Base-by-base conservation (phyloP, 2,329 filamentous ascomycete genomes). In the Phyllachora maydis region DNA sequence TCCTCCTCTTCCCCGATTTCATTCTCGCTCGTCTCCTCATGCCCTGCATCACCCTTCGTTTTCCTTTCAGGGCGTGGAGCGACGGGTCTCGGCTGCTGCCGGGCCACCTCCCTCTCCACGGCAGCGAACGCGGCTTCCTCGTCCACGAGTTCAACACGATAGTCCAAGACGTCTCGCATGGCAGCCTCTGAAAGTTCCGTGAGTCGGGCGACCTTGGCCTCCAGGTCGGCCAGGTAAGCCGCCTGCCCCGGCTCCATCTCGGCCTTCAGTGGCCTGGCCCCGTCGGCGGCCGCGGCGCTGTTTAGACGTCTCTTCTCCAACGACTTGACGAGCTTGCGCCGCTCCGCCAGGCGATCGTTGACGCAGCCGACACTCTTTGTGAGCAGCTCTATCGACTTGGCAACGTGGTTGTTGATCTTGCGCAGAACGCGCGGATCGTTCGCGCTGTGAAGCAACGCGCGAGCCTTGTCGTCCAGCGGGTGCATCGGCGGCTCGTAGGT, bases 111-210 rank as follows among this genome's bases (percentile, higher is more conserved):
- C 16, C 42, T 41, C 25, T 41, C 35, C 19, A 56, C 37, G 8
- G 42, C 45, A 3, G 34, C 36, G 8, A 59, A 33, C 11, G 59
- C 42, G 5, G 34, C 38, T 18, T 35, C 38, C 23, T 59, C 49
- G 26, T 68, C 61, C 29, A 64, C 52, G 3, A 65, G 39, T 30
- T 54, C 54, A 19, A 47, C 50, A 26, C 46, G 49, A 23, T 47
- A 37, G 32, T 69, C 64, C 14, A 68, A 54, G 8, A 57, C 39
- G 17, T 47, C 37, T 8, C 63, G 52, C 15, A 62, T 39, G 0
- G 53, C 48, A 11, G 39, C 35, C 33, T 68, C 63, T 5, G 54
- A 50, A n/a, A n/a, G n/a, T n/a, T n/a, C n/a, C n/a, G n/a, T n/a
- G n/a, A n/a, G n/a, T n/a, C n/a, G n/a, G n/a, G n/a, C n/a, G n/a